Evolutionary conservation across 2,329 filamentous ascomycete species (phyloP).

Genomic region (Tympanopsis confertula): DNA sequence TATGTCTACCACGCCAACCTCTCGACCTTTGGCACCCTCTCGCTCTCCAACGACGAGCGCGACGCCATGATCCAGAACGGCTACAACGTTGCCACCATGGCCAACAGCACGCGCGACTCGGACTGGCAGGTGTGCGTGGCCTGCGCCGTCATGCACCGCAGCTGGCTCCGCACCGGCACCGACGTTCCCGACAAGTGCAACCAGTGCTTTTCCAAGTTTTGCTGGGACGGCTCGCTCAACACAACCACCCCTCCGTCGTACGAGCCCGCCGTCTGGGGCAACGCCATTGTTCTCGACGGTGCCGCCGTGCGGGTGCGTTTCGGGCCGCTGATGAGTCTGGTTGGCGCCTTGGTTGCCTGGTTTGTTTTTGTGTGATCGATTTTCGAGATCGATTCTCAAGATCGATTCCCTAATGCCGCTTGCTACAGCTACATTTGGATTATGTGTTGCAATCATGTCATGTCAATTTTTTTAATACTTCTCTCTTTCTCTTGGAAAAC

Average conservation of each 20-base stretch:
- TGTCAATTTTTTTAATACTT: too few species aligned
- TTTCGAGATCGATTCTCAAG: too few species aligned
- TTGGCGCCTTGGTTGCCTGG: too few species aligned
- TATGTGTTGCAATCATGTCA: too few species aligned
- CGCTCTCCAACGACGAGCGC: slow-evolving; percentile 37
- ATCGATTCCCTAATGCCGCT: too few species aligned
- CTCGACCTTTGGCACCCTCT: slow-evolving; percentile 36
- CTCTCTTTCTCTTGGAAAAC: too few species aligned
- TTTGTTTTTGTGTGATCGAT: too few species aligned
- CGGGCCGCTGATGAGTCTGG: too few species aligned
- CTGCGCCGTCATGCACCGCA: slow-evolving; percentile 51
- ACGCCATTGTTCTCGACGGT: too few species aligned
- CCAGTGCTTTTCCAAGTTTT: slow-evolving; percentile 48
- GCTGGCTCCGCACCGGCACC: slow-evolving; percentile 41
- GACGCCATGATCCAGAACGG: slow-evolving; percentile 52
- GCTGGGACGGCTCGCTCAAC: slow-evolving; percentile 50
- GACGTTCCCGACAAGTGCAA: slow-evolving; percentile 42
- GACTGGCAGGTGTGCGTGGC: slow-evolving; percentile 52
- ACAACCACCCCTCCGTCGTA: slow-evolving; percentile 15
- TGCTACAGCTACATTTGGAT: too few species aligned
- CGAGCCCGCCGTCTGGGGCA: not conserved
- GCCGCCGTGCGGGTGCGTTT: too few species aligned
- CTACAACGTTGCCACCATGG: slow-evolving; percentile 48
- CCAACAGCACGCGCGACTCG: slow-evolving; percentile 40
- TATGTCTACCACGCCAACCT: slow-evolving; percentile 46